Evolutionary conservation across 1,139 yeast species (phyloP).

Genomic region (Blastobotrys buckinghamii): DNA sequence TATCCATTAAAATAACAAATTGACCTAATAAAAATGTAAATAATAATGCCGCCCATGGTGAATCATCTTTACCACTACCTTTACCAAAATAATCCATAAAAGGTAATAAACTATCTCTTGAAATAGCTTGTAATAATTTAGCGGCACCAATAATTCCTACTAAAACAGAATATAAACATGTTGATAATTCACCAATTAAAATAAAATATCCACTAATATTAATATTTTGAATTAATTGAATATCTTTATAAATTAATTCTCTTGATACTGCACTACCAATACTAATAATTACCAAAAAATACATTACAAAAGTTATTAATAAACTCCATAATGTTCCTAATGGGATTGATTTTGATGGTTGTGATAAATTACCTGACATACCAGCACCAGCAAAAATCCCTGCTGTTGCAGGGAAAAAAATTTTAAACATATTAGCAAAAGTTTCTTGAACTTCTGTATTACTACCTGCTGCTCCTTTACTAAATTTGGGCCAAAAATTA

Average conservation of each 20-base stretch:
- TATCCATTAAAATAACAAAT: constrained; percentile 75
- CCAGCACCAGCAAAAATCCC: constrained; percentile 99
- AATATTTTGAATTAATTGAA: constrained; percentile 78
- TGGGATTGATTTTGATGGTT: constrained; percentile 86
- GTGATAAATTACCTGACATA: constrained; percentile 89
- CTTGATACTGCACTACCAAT: constrained; percentile 80
- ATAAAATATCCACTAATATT: constrained; percentile 62
- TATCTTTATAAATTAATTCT: constrained; percentile 63
- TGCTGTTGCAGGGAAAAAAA: constrained; percentile 97
- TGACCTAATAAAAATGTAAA: constrained; percentile 82
- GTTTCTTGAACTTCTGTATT: constrained; percentile 61
- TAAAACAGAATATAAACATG: constrained; percentile 83
- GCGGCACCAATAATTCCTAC: constrained; percentile 97
- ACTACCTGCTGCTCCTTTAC: constrained; percentile 90
- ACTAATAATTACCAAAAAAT: constrained; percentile 67
- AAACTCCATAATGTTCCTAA: constrained; percentile 83
- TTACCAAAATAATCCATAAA: constrained; percentile 57
- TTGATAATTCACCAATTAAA: constrained; percentile 79
- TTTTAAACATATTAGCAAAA: constrained; percentile 81
- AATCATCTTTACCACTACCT: constrained; percentile 36
- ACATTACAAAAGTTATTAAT: constrained; percentile 64
- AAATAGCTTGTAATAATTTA: constrained; percentile 80
- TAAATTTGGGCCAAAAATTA: constrained; percentile 72
- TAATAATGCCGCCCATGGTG: constrained; percentile 58
- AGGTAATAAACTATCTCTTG: constrained; percentile 80